Percentiles rank a stretch among this genome's conserved stretches.
phyloP scores from a whole-genome alignment of 305 asterid species.

The Fraxinus floribunda region DNA sequence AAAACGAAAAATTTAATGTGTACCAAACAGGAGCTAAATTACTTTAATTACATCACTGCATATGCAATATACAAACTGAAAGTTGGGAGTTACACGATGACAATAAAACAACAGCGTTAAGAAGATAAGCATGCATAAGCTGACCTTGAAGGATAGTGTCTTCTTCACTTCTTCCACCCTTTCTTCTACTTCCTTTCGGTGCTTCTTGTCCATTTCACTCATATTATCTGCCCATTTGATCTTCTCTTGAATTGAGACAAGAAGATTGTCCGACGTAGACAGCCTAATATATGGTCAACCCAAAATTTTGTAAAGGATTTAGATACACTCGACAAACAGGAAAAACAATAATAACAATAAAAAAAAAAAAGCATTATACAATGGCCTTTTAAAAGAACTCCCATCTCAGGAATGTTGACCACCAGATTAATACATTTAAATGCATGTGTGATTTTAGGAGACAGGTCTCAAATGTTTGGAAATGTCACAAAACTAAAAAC shows the following conservation, averaged over 20 bases:
- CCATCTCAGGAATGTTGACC: neutral
- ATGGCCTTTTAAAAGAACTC: neutral
- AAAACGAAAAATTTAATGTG: no score
- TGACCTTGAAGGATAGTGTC: slow-evolving; percentile 68
- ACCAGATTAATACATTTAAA: neutral
- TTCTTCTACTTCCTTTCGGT: slow-evolving; percentile 68
- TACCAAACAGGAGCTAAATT: neutral
- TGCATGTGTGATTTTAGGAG: neutral
- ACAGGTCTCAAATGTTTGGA: neutral
- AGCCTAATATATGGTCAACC: slow-evolving; percentile 45
- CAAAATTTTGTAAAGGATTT: neutral
- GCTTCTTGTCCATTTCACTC: slow-evolving; percentile 69
- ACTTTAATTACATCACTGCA: neutral
- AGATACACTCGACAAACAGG: neutral
- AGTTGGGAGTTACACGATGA: neutral
- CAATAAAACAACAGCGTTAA: neutral
- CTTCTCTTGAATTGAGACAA: slow-evolving; percentile 78
- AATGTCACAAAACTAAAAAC: neutral
- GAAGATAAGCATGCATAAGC: slow-evolving; percentile 32
- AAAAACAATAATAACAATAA: neutral
- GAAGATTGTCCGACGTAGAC: slow-evolving; percentile 74
- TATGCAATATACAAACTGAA: neutral
- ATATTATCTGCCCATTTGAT: slow-evolving; percentile 81
- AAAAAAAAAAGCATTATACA: neutral
- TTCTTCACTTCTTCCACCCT: slow-evolving; percentile 68